Base-by-base conservation (phyloP, 2,329 filamentous ascomycete genomes). In the Exophiala sideris region DNA sequence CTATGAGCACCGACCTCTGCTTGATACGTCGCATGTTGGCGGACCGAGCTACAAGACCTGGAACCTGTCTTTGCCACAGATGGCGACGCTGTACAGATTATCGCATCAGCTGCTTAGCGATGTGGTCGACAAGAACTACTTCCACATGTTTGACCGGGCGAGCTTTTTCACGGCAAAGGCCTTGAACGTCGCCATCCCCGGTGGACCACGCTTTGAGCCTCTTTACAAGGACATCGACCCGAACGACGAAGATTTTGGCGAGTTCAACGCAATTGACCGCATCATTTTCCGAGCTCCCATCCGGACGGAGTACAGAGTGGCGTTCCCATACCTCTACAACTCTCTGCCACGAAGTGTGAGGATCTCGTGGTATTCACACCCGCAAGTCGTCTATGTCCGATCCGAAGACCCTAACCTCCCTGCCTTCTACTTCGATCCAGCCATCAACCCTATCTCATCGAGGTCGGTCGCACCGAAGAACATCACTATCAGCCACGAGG, bases 251-350 rank as follows among this genome's bases (percentile, higher is more conserved):
- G 94, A 99, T 68, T 99, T 99, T 73, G 94, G 94, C 72, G 94
- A 99, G 72, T 99, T 99, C 79, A 99, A 99, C 68, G 94, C 94
- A 33, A 99, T 99, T 65, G 94, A 99, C 67, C 89, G 95, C 64
- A 99, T 99, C 73, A 99, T 99, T 63, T 99, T 99, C 80, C 88
- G 94, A 61, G 87, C 88, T 44, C 91, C 92, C 0, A 95, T 97
- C 61, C 85, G 92, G 63, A 99, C 92, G 7, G 94, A 99, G 73
- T 96, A 95, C 67, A 85, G 92, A 42, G 94, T 99, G 40, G 91
- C 91, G 0, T 97, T 89, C 69, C 94, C 94, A 0, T 96, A 87
- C 70, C 79, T 99, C 5, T 99, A 99, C 76, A 99, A 99, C 70
- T 96, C 92, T 14, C 79, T 99, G 5, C 95, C 94, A 1, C 82